Conservation (phyloP, 345 rosid genomes). For the Salix udensis region DNA sequence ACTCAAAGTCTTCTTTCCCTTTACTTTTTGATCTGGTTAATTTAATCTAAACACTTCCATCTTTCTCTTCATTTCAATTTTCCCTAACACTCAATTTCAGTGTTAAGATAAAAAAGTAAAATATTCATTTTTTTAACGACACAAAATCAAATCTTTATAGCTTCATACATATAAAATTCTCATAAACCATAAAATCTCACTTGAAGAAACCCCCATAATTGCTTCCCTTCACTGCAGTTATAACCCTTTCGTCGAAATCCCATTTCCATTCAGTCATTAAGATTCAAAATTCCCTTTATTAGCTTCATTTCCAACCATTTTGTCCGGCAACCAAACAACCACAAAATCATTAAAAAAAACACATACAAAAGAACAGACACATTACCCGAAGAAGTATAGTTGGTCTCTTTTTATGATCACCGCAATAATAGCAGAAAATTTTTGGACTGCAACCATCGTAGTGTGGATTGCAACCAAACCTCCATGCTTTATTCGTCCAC, state of each 20-base stretch:
- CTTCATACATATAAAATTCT: neutral
- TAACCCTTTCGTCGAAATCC: neutral
- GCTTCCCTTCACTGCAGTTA: neutral
- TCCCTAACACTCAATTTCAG: neutral
- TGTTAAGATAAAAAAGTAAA: neutral
- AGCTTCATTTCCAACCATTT: neutral
- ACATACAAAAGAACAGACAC: neutral
- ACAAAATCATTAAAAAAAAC: neutral
- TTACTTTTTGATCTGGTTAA: neutral
- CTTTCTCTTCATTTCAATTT: neutral
- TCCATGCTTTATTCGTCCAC: too few relatives aligned
- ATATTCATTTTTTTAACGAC: neutral
- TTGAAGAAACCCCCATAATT: neutral
- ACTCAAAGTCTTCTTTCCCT: neutral
- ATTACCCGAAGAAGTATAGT: conserved; percentile 37
- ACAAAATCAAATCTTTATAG: neutral
- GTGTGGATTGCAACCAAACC: too few relatives aligned
- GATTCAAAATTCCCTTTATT: neutral
- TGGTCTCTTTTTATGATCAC: conserved; percentile 4
- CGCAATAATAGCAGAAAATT: neutral
- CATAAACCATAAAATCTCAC: neutral
- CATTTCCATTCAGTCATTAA: neutral
- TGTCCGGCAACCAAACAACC: conserved; percentile 15
- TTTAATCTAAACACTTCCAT: neutral
- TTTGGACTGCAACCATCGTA: too few relatives aligned